Evolutionary conservation across 1,284 basidiomycete genomes (phyloP), one percentile per base, ranked within the genome.

Genomic region (Rhodofomes roseus): DNA sequence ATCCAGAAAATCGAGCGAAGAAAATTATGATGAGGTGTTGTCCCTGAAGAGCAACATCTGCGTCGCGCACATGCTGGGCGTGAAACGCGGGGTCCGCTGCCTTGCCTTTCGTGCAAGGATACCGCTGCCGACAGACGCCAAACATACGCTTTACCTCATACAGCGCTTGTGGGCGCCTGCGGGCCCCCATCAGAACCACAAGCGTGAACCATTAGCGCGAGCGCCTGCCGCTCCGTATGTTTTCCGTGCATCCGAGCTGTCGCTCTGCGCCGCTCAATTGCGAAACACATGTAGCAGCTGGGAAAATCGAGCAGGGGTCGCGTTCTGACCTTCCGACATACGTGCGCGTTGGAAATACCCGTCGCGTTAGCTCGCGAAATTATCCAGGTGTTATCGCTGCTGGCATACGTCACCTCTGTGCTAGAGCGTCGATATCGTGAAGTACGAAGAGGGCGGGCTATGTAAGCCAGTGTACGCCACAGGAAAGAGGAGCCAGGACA

Each of bases 61-160:
- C 50, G 29, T 52, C 31, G 50, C 50, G 50, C 50, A 52, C 31
- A 52, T 52, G 50, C 34, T 52, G 50, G 23, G 50, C 50, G 31
- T 37, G 50, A 52, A 52, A 52, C 50, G 50, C 50, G 50, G 50
- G 50, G 50, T 52, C 50, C 48, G n/a, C 22, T 51, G 48, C 48
- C 50, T 51, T 51, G 29, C 48, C 48, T 36, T 52, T 52, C 31
- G 50, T 36, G 50, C 50, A 36, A 52, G 50, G 50, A 36, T 18
- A 36, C 27, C 48, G 48, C 48, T 52, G 31, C 50, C 50, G 50
- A 52, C 50, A 31, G 16, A 31, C 50, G 50, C 50, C 18, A 7
- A 12, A 11, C 16, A 25, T 34, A 52, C 50, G 50, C 50, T 52
- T 52, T 52, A 36, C 50, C 50, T 36, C 50, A 52, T 52, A n/a